Base-by-base conservation (phyloP, 768 basidiomycete genomes). In the Amanita jacksonii region DNA sequence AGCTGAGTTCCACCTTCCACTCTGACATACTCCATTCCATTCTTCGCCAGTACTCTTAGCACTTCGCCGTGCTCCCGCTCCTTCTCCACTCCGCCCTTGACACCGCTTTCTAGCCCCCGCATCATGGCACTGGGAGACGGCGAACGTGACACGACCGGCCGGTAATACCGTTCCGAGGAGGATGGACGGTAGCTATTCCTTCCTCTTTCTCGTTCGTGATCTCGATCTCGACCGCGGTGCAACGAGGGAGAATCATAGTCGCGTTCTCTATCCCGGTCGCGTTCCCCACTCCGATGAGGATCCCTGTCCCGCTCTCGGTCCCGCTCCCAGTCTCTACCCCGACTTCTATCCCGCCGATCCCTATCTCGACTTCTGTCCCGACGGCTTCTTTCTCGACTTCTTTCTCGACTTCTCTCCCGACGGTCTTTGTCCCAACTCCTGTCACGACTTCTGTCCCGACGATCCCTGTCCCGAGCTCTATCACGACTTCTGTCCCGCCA, bases 1-100 rank as follows among this genome's bases (percentile, higher is more conserved):
- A 68, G 57, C 54, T 66, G 66, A 2, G 64, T 69, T 36, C 68
- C 66, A 9, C 70, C 66, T 41, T 75, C 73, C 12, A 90, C 61
- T 49, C 68, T 70, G 34, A 87, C 69, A 61, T 88, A 75, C 12
- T 86, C 82, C 49, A 68, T 66, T 38, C 77, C 79, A 48, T 81
- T 88, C 56, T 64, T 64, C 50, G 70, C 69, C 33, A 90, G 66
- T 52, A 65, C 71, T 28, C 69, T 68, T 33, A 73, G 49, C 5
- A 81, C 66, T 25, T 59, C 60, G 30, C 57, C 60, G 36, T 64
- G 60, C 37, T 64, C 58, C 57, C 60, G 63, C 52, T 64, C 60
- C 53, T 57, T 56, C 41, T 63, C 63, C 47, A 54, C 60, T n/a
- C 56, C 57, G 19, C 57, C 55, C 51, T 57, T 61, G 20, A 47